A percentile compares a stretch with the other conserved stretches of the same genome.
phyloP scores from a whole-genome alignment of 2,329 filamentous ascomycete species.

The Fusarium coffeatum region DNA sequence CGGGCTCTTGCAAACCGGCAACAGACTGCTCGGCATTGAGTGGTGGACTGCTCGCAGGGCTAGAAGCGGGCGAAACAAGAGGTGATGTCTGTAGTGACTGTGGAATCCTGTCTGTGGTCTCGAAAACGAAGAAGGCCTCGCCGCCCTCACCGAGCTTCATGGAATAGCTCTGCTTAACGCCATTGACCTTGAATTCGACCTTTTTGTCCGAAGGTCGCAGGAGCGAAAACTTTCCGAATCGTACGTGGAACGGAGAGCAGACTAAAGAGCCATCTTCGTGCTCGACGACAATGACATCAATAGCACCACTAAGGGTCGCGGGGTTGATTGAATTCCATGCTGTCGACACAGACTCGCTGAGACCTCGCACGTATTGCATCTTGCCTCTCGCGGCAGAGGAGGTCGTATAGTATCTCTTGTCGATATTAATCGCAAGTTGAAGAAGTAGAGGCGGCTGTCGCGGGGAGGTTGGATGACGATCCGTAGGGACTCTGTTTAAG shows the following conservation, averaged over 20 bases:
- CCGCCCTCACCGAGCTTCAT: conserved; percentile 99
- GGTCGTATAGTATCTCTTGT: conserved; percentile 6
- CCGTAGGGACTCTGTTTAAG: conserved; percentile 13
- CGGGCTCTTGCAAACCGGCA: conserved; percentile 71
- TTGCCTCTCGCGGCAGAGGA: conserved; percentile 36
- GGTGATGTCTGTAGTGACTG: conserved; percentile 94
- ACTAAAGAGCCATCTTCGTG: conserved; percentile 89
- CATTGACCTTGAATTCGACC: conserved; percentile 97
- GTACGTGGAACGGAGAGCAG: conserved; percentile 97
- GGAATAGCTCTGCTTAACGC: conserved; percentile 87
- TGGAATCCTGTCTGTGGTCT: conserved; percentile 93
- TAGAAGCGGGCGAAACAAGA: conserved; percentile 87
- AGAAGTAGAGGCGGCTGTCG: conserved; percentile 25
- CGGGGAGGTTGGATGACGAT: conserved; percentile 29
- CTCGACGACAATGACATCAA: conserved; percentile 98
- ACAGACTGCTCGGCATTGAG: conserved; percentile 56
- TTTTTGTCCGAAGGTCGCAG: conserved; percentile 97
- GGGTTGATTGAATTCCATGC: conserved; percentile 99
- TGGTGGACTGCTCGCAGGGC: conserved; percentile 87
- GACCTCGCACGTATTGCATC: conserved; percentile 98
- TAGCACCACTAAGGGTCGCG: conserved; percentile 94
- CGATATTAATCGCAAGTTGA: conserved; percentile 7
- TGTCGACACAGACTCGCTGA: conserved; percentile 95
- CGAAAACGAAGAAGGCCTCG: conserved; percentile 98
- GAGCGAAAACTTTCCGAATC: conserved; percentile 98